Evolutionary conservation across 1,284 basidiomycete species (phyloP), one percentile per base, ranked within the genome.

Genomic region (Singerocomus inundabilis): DNA sequence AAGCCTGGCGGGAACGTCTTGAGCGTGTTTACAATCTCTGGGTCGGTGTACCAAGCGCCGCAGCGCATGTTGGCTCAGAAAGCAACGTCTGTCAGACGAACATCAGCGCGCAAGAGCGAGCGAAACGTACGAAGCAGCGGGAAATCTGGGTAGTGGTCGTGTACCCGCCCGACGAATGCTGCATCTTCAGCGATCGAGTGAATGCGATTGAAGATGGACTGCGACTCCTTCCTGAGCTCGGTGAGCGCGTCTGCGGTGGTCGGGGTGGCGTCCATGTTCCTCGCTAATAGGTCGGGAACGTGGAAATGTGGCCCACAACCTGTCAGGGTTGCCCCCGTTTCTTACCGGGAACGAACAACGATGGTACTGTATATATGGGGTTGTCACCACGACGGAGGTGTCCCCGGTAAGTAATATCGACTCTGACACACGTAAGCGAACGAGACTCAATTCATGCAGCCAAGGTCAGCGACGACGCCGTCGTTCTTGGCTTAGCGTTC

Each of bases 1-100:
- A 21, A n/a, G n/a, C n/a, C n/a, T n/a, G n/a, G 21, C 21, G 25
- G 0, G 35, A 28, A 25, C 2, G 26, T 9, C 33, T 12, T 3
- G 5, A 18, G 25, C 35, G 13, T 15, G 8, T 77, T 61, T 60
- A 85, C 84, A 45, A 82, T 77, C 5, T 60, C 53, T 5, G 93
- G 90, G 57, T 91, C 79, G 7, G 88, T 84, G 68, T 98, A 98
- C 95, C 96, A 98, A 5, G 88, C 89, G 1, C 95, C 95, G 60
- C 94, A 98, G 18, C 95, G 81, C 60, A 96, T 78, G 66, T 98
- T 98, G 3, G 94, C 93, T 88, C 61, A 39, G 29, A 3, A 21
- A 21, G 21, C 21, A 1, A 21, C 13, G 8, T 25, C 29, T 6
- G 16, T 53, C 15, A 44, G 44, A 18, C 11, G n/a, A 18, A 40